These are phyloP conservation scores for Trypanosoma brucei DNA, from an alignment of 208 protist genomes.

Conservation along the genomic window DNA sequence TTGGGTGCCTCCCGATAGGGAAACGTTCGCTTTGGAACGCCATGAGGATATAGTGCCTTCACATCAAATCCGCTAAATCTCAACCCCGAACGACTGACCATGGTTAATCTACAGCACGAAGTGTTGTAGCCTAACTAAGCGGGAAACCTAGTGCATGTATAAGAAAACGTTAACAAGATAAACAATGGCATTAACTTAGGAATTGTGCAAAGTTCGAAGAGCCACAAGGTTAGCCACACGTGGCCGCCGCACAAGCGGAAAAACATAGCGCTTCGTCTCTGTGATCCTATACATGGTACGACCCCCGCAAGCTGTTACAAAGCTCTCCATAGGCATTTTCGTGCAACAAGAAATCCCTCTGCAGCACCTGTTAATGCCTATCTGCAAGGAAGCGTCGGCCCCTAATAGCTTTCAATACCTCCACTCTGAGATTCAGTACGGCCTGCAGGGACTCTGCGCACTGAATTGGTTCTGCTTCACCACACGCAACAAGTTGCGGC, in stretches of 20 bases:
- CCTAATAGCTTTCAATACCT: conserved; percentile 41
- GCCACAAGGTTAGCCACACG: too few relatives aligned
- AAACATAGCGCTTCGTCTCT: background rate
- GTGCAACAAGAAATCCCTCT: background rate
- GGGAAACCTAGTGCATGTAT: background rate
- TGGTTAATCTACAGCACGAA: conserved; percentile 12
- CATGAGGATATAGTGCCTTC: conserved; percentile 76
- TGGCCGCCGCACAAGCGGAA: too few relatives aligned
- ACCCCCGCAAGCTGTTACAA: background rate
- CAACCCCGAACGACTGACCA: conserved; percentile 54
- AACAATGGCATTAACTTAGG: background rate
- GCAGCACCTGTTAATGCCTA: conserved; percentile 4
- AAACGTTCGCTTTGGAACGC: conserved; percentile 85
- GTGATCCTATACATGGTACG: conserved; percentile 2
- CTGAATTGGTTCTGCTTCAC: conserved; percentile 59
- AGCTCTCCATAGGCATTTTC: background rate
- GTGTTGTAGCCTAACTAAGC: background rate
- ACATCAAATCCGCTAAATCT: conserved; percentile 68
- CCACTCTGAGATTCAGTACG: conserved; percentile 52
- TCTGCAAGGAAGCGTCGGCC: conserved; percentile 8
- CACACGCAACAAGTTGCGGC: conserved; percentile 47
- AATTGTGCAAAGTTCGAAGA: too few relatives aligned
- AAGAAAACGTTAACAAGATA: background rate
- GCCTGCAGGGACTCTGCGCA: conserved; percentile 44
- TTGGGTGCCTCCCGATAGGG: conserved; percentile 85